A percentile compares a stretch with the other conserved stretches of the same genome.
phyloP scores from a whole-genome alignment of 1,139 yeast species.

The Saccharomyces uvarum region DNA sequence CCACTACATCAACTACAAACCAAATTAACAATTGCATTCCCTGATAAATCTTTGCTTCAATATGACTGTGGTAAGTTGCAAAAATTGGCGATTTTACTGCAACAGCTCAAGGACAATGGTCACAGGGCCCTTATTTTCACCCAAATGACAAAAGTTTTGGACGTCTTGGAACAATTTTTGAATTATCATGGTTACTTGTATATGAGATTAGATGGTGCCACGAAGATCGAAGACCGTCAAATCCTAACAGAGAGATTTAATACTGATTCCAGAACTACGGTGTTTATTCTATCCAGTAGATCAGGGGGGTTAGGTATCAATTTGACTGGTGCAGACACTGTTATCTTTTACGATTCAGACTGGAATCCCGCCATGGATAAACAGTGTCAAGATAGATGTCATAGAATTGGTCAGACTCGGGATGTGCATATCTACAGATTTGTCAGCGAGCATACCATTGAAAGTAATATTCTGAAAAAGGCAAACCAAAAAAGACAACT shows the following conservation, averaged over 20 bases:
- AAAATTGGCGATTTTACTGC: conserved; percentile 64
- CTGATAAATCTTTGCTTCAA: conserved; percentile 84
- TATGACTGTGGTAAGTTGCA: conserved; percentile 97
- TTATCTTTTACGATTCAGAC: conserved; percentile 96
- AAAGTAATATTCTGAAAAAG: conserved; percentile 84
- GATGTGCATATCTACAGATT: conserved; percentile 96
- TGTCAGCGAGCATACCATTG: conserved; percentile 93
- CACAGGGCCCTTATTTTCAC: conserved; percentile 94
- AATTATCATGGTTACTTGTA: conserved; percentile 92
- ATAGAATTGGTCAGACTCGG: conserved; percentile 95
- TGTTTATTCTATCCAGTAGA: conserved; percentile 86
- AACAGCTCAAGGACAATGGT: conserved; percentile 72
- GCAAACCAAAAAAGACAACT: conserved; percentile 93
- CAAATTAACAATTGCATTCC: conserved; percentile 86
- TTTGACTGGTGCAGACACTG: conserved; percentile 97
- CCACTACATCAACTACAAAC: conserved; percentile 84
- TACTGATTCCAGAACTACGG: conserved; percentile 77
- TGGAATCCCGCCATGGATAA: conserved; percentile 99
- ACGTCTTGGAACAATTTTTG: conserved; percentile 84
- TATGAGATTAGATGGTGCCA: conserved; percentile 94
- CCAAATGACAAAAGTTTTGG: conserved; percentile 95
- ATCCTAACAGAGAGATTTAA: conserved; percentile 88
- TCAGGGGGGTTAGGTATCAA: conserved; percentile 98
- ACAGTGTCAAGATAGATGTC: conserved; percentile 98
- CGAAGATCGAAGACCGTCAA: conserved; percentile 95